Evolutionary conservation across 495 filamentous ascomycete species (phyloP).

Genomic region (Podospora pseudopauciseta): DNA sequence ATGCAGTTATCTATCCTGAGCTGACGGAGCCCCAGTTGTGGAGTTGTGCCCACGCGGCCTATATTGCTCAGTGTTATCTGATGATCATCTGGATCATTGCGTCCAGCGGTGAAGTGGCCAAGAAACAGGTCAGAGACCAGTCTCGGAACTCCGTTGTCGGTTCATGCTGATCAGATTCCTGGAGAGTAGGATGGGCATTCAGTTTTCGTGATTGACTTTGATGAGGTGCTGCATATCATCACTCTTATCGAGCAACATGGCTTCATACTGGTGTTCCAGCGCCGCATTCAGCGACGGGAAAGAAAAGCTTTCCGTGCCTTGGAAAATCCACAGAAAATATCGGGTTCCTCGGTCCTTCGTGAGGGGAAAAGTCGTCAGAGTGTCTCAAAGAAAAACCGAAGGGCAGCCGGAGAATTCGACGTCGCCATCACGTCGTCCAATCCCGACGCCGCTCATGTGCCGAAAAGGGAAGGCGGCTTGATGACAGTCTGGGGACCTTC

Average conservation of each 20-base stretch:
- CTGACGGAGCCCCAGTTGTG: neutral
- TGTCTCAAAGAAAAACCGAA: neutral
- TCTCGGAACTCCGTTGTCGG: neutral
- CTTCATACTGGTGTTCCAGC: neutral
- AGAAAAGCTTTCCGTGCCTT: neutral
- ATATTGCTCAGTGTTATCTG: neutral
- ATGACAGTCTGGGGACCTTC: slow-evolving; percentile 6
- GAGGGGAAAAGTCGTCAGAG: neutral
- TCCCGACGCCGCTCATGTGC: neutral
- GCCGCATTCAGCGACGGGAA: neutral
- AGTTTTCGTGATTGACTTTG: neutral
- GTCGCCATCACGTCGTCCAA: neutral
- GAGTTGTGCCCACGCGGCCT: neutral
- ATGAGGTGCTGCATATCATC: neutral
- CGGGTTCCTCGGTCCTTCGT: neutral
- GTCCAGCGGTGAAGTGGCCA: neutral
- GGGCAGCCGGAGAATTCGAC: neutral
- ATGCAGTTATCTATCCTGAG: neutral
- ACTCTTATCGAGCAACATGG: neutral
- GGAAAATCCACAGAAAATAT: neutral
- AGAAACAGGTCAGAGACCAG: neutral
- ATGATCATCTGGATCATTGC: neutral
- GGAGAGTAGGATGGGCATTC: neutral
- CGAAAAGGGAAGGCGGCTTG: slow-evolving; percentile 4
- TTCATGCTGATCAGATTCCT: neutral